Conservation (phyloP, 495 filamentous ascomycete genomes). For the Darksidea phi region DNA sequence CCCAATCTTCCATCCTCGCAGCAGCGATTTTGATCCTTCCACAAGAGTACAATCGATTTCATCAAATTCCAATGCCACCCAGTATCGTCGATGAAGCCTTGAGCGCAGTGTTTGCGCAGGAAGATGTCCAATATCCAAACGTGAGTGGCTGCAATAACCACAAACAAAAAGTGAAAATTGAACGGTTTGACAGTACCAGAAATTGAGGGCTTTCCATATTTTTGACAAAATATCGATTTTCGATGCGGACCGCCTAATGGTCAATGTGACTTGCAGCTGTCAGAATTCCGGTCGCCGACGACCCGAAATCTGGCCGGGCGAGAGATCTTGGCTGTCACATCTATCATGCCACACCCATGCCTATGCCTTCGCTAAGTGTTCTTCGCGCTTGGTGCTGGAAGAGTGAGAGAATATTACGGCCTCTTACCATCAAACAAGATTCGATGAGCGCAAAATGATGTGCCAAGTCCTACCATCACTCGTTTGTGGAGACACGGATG, state of each 20-base stretch:
- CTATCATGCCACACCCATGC: too few relatives aligned
- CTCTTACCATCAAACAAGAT: too few relatives aligned
- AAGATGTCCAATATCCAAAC: not conserved
- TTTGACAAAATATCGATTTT: not conserved
- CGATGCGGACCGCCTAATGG: not conserved
- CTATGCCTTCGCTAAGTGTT: too few relatives aligned
- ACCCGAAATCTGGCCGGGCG: not conserved
- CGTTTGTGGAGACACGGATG: too few relatives aligned
- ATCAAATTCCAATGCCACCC: not conserved
- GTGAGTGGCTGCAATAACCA: not conserved
- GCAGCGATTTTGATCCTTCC: not conserved
- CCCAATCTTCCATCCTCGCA: not conserved
- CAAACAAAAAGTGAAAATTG: not conserved
- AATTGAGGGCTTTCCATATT: not conserved
- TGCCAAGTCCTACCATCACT: too few relatives aligned
- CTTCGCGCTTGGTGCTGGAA: too few relatives aligned
- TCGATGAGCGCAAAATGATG: too few relatives aligned
- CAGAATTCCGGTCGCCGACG: not conserved
- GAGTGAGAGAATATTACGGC: too few relatives aligned
- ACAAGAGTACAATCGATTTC: not conserved
- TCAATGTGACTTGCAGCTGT: too few relatives aligned
- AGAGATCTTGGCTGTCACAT: not conserved
- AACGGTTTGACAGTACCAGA: not conserved
- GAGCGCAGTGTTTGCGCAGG: not conserved
- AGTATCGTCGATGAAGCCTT: not conserved